These are phyloP conservation scores for Hibiscus mutabilis DNA, from an alignment of 345 rosid species.

Conservation along the genomic window DNA sequence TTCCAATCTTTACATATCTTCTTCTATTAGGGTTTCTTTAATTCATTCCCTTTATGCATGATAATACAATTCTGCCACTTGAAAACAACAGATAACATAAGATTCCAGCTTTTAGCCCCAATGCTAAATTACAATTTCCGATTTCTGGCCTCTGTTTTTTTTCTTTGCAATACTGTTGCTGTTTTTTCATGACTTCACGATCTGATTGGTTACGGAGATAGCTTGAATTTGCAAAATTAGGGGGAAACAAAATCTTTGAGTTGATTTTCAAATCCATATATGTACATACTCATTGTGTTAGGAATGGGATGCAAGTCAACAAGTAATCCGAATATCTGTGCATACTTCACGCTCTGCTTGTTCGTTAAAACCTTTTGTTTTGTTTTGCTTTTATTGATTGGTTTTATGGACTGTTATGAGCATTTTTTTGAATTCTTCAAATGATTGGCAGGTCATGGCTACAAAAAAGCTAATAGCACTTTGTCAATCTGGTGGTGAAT, in stretches of 20 bases:
- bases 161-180: background rate
- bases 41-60: background rate
- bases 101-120: background rate
- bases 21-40: background rate
- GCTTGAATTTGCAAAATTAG: background rate
- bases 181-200: background rate
- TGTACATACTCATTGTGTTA: no score
- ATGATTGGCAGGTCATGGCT: slow-evolving; percentile 44
- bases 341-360: no score
- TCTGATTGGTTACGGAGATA: background rate
- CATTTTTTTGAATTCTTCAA: background rate
- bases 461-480: slow-evolving; percentile 58
- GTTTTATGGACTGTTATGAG: background rate
- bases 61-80: no score
- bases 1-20: background rate
- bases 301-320: no score
- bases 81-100: background rate
- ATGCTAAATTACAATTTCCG: background rate
- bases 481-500: slow-evolving; percentile 64
- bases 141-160: background rate
- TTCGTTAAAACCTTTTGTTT: background rate
- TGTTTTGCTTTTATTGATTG: background rate
- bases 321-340: no score
- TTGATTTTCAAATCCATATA: background rate
- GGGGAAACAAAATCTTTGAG: background rate